These are phyloP conservation scores for Vitis hybrid DNA, from an alignment of 177 flowering plant species.

Conservation along the genomic window DNA sequence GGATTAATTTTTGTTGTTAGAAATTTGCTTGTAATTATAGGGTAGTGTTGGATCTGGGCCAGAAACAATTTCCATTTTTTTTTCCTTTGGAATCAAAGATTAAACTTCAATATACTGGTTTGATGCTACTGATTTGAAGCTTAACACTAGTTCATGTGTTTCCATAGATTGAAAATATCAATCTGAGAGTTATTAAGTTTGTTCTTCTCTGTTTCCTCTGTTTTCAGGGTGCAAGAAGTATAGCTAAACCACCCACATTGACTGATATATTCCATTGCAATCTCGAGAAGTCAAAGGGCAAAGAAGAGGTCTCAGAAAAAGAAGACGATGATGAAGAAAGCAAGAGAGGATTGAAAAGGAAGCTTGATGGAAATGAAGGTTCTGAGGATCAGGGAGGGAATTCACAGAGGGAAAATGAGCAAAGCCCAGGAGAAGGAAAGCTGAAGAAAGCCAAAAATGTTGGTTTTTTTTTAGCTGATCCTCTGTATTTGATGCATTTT, in stretches of 20 bases:
- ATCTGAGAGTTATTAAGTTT: no score
- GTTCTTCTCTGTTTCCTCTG: neutral
- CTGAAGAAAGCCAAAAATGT: conserved; percentile 82
- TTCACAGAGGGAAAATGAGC: conserved; percentile 25
- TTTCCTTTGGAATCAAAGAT: no score
- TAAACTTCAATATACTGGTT: no score
- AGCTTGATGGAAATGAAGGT: conserved; percentile 37
- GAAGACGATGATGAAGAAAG: conserved; percentile 22
- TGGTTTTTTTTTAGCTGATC: conserved; percentile 11
- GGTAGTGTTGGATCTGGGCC: no score
- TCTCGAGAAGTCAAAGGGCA: conserved; percentile 21
- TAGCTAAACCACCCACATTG: conserved; percentile 65
- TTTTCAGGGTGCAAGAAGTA: conserved; percentile 72
- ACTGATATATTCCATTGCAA: conserved; percentile 49
- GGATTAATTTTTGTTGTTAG: no score
- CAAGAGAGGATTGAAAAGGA: conserved; percentile 51
- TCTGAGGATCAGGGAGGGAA: conserved; percentile 30
- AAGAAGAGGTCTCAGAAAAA: conserved; percentile 19
- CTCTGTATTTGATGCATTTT: neutral
- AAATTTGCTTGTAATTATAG: no score
- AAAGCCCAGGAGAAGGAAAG: conserved; percentile 35
- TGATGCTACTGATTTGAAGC: no score
- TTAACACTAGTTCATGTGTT: no score
- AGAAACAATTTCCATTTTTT: no score
- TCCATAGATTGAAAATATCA: no score